A percentile compares a stretch with the other conserved stretches of the same genome.
These are phyloP conservation scores for Lojkania enalia DNA, from an alignment of 2,329 filamentous ascomycete genomes.

Conservation along the genomic window DNA sequence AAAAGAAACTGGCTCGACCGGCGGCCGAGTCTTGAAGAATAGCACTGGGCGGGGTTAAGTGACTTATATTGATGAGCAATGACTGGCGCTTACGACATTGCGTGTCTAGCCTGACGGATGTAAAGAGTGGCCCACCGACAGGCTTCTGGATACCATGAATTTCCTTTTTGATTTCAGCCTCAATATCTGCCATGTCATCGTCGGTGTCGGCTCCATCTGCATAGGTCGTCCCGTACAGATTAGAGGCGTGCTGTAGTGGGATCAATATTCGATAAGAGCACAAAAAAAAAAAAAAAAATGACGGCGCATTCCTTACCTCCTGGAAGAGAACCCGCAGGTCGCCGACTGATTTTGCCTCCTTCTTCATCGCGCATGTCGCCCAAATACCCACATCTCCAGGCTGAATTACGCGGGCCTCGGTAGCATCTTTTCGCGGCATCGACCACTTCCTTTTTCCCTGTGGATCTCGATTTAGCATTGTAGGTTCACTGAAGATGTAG, in stretches of 20 bases:
- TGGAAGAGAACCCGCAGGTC: conserved; percentile 70
- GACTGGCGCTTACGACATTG: conserved; percentile 54
- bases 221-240: conserved; percentile 48
- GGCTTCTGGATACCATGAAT: conserved; percentile 64
- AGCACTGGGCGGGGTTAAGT: conserved; percentile 50
- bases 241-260: conserved; percentile 69
- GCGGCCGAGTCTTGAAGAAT: conserved; percentile 61
- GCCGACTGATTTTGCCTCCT: conserved; percentile 69
- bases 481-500: conserved; percentile 19
- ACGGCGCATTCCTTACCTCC: conserved; percentile 53
- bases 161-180: conserved; percentile 72
- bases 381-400: conserved; percentile 75
- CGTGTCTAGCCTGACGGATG: conserved; percentile 57
- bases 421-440: conserved; percentile 41
- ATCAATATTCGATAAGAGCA: conserved; percentile 19
- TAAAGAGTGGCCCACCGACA: conserved; percentile 54
- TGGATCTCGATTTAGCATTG: conserved; percentile 18
- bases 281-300: conserved; percentile 7
- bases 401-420: conserved; percentile 54
- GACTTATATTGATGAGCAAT: neutral
- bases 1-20: conserved; percentile 63
- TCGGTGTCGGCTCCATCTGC: conserved; percentile 42
- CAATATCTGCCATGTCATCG: conserved; percentile 61
- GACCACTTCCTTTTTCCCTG: conserved; percentile 52
- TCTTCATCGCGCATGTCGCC: conserved; percentile 74